Conservation (phyloP, 208 protist species). For the Crithidia mellificae region DNA sequence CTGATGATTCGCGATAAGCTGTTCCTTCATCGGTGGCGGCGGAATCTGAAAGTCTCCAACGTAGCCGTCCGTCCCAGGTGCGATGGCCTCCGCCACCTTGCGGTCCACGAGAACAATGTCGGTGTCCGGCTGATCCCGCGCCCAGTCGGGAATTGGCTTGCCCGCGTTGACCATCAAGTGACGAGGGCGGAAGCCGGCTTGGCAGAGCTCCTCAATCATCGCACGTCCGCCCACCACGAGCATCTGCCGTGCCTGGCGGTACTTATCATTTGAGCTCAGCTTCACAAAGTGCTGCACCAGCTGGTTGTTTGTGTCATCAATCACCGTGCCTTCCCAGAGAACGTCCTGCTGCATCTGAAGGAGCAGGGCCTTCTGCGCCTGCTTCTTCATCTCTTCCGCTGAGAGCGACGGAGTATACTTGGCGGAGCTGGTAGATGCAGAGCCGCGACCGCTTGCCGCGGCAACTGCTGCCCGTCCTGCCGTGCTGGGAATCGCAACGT, state of each 20-base stretch:
- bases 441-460: conserved; percentile 5
- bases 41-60: conserved; percentile 89
- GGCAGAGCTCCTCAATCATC: conserved; percentile 84
- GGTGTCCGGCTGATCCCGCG: conserved; percentile 28
- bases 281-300: conserved; percentile 83
- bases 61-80: conserved; percentile 84
- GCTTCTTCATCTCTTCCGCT: conserved; percentile 66
- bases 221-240: conserved; percentile 72
- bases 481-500: conserved; percentile 64
- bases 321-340: conserved; percentile 85
- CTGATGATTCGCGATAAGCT: conserved; percentile 86
- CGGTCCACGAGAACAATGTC: conserved; percentile 70
- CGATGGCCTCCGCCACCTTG: conserved; percentile 49
- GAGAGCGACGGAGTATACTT: conserved; percentile 21
- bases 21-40: conserved; percentile 74
- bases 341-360: conserved; percentile 81
- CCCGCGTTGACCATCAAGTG: conserved; percentile 72
- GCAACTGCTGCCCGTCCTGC: conserved; percentile 21
- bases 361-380: conserved; percentile 69
- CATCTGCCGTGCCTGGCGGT: conserved; percentile 75
- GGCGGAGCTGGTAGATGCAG: background rate
- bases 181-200: conserved; percentile 53
- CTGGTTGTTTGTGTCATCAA: conserved; percentile 65
- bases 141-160: conserved; percentile 64
- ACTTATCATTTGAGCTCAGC: conserved; percentile 73